These are phyloP conservation scores for Aspergillus funiculosus DNA, from an alignment of 495 filamentous ascomycete species.

Conservation along the genomic window DNA sequence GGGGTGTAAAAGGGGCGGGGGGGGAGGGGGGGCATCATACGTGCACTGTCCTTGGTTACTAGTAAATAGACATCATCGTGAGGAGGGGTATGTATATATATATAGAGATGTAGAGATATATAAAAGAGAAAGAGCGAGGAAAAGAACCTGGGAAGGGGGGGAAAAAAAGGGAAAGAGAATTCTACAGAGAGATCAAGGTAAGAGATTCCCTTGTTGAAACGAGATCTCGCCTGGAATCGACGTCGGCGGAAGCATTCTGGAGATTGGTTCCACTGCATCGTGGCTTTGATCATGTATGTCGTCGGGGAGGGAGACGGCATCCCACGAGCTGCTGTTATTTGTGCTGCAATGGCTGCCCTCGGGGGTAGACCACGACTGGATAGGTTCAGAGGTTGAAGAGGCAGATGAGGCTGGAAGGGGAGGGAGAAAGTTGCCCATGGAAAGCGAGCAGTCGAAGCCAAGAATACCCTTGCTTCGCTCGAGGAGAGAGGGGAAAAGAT, in stretches of 20 bases:
- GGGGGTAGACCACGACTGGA: neutral
- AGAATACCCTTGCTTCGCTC: conserved; percentile 34
- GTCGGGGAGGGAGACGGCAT: conserved; percentile 3
- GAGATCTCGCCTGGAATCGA: conserved; percentile 6
- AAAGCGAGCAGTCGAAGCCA: conserved; percentile 29
- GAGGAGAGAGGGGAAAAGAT: conserved; percentile 35
- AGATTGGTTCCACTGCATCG: conserved; percentile 7
- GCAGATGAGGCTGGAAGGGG: conserved; percentile 7
- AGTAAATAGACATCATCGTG: too few relatives aligned
- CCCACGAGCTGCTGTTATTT: conserved; percentile 3
- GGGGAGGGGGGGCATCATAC: too few relatives aligned
- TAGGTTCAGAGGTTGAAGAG: conserved; percentile 4
- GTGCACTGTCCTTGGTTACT: too few relatives aligned
- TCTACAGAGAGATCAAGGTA: neutral
- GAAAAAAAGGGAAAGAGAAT: neutral
- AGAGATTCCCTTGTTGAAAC: neutral
- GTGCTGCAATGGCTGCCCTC: neutral
- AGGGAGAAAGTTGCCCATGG: conserved; percentile 32
- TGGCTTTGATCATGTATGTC: conserved; percentile 1
- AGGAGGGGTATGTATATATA: too few relatives aligned
- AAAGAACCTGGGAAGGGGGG: neutral
- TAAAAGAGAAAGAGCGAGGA: neutral
- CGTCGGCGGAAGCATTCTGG: conserved; percentile 4
- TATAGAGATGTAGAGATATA: too few relatives aligned
- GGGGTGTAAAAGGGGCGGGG: too few relatives aligned